Evolutionary conservation across 352 stramenopile genomes (phyloP).

Genomic region (Phytophthora idaei): DNA sequence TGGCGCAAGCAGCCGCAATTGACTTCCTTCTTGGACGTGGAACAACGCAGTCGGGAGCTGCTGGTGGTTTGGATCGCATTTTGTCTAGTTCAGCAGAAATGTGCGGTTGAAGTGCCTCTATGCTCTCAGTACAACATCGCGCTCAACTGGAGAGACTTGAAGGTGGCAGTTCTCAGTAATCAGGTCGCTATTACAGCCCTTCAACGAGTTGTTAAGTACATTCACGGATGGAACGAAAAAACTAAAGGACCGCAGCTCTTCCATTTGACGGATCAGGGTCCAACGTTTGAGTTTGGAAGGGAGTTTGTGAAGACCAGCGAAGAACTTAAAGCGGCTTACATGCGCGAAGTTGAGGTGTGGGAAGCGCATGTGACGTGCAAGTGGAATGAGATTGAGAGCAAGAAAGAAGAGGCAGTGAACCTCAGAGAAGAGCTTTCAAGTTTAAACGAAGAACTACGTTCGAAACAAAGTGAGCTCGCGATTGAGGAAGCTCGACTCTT

Average conservation of each 20-base stretch:
- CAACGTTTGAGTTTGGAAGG: constrained; percentile 39
- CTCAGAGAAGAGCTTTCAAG: constrained; percentile 18
- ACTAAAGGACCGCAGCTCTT: constrained; percentile 33
- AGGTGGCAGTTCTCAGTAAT: constrained; percentile 37
- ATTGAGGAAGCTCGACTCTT: constrained; percentile 10
- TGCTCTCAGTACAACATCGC: constrained; percentile 42
- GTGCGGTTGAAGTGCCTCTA: constrained; percentile 5
- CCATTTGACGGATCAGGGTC: constrained; percentile 37
- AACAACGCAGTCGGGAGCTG: constrained; percentile 43
- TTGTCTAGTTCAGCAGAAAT: constrained; percentile 42
- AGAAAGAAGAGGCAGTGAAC: constrained; percentile 14
- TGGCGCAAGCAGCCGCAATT: constrained; percentile 7
- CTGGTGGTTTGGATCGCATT: constrained; percentile 50
- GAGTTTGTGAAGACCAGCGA: constrained; percentile 17
- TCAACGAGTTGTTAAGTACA: constrained; percentile 35
- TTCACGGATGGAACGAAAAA: constrained; percentile 37
- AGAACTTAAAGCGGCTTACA: constrained; percentile 3
- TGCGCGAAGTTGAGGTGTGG: constrained; percentile 16
- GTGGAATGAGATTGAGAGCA: constrained; percentile 25
- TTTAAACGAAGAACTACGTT: not conserved
- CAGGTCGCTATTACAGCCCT: constrained; percentile 33
- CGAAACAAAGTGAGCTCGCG: not conserved
- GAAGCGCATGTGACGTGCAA: constrained; percentile 6
- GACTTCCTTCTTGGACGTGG: constrained; percentile 28
- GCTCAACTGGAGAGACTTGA: constrained; percentile 42